A percentile compares a stretch with the other conserved stretches of the same genome.
Evolutionary conservation across 768 basidiomycete genomes (phyloP).

Genomic region (Boletus rufocinnamomeus): DNA sequence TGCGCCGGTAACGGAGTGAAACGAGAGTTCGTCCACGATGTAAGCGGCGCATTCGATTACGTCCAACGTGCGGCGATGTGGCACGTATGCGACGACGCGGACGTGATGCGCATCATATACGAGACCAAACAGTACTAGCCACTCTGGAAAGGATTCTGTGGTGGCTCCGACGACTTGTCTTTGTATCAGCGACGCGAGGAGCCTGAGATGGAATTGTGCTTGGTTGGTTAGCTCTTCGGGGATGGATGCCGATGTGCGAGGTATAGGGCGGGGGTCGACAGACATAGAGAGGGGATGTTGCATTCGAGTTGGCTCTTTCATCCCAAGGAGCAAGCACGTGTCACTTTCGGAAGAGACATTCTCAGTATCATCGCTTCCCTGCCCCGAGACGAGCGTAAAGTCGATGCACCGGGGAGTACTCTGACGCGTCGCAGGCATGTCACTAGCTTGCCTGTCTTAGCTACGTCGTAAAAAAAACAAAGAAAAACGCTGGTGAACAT

Average conservation of each 20-base stretch:
- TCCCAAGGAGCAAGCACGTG: constrained; percentile 24
- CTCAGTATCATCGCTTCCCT: neutral
- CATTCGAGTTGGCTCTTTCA: constrained; percentile 4
- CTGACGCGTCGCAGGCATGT: neutral
- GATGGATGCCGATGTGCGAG: constrained; percentile 2
- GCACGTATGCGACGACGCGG: constrained; percentile 26
- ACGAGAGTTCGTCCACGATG: constrained; percentile 26
- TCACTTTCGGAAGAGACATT: neutral
- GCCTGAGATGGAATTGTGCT: constrained; percentile 13
- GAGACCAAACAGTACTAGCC: constrained; percentile 30
- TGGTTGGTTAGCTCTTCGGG: constrained; percentile 15
- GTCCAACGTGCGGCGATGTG: constrained; percentile 9
- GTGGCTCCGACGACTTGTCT: neutral
- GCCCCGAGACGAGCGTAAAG: constrained; percentile 18
- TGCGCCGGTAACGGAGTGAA: constrained; percentile 1
- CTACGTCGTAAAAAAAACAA: neutral
- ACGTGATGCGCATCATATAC: constrained; percentile 19
- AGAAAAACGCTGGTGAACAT: neutral
- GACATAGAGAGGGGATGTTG: neutral
- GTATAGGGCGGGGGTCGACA: neutral
- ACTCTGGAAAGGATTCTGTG: constrained; percentile 23
- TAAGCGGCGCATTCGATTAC: constrained; percentile 13
- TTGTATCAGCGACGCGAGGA: constrained; percentile 13
- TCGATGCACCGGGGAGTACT: constrained; percentile 1
- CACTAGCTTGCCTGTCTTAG: constrained; percentile 14